Conservation (phyloP, 257 asterid genomes). For the Solanum appendiculatum region DNA sequence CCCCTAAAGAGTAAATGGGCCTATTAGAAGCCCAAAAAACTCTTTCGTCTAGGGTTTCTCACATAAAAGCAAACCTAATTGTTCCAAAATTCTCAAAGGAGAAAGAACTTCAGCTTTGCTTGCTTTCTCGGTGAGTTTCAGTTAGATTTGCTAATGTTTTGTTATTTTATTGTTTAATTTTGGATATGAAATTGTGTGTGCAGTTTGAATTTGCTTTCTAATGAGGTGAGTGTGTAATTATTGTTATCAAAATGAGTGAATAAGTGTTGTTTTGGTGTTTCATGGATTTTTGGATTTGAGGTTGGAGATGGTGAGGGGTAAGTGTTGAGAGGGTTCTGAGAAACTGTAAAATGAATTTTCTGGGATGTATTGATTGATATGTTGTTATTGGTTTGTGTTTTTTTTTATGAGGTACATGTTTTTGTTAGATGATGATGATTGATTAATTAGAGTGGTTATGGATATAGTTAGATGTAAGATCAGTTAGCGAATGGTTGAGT, state of each 20-base stretch:
- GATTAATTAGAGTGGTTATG: neutral
- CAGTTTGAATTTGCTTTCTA: neutral
- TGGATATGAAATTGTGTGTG: neutral
- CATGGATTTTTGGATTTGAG: neutral
- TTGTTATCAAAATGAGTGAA: neutral
- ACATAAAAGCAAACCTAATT: neutral
- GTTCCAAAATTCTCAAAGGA: neutral
- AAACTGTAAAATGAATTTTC: neutral
- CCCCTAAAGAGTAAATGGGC: neutral
- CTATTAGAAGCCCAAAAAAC: neutral
- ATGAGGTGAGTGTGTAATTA: neutral
- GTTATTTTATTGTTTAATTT: neutral
- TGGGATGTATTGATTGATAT: neutral
- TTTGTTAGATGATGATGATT: neutral
- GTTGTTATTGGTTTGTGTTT: neutral
- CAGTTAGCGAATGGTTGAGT: neutral
- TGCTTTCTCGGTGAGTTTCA: neutral
- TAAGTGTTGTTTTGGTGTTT: neutral
- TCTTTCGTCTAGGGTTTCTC: neutral
- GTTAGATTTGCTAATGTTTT: neutral
- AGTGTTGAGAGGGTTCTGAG: neutral
- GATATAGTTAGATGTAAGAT: neutral
- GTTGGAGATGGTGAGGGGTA: neutral
- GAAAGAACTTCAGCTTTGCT: neutral
- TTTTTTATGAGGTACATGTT: neutral